These are phyloP conservation scores for Aureobasidium musti DNA, from an alignment of 2,329 filamentous ascomycete genomes.

Conservation along the genomic window DNA sequence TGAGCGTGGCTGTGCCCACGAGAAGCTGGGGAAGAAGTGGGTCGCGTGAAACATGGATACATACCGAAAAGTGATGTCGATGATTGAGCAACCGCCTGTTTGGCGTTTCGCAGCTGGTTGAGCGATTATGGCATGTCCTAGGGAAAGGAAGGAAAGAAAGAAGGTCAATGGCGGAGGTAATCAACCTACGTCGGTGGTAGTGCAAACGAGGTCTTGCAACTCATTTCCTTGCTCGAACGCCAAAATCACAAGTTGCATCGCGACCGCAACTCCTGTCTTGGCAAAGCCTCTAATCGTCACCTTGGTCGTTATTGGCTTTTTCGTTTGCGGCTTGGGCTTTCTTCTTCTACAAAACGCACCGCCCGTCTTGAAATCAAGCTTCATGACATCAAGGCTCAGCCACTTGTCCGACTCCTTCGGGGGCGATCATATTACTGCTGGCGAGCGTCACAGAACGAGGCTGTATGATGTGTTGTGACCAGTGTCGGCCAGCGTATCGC, in stretches of 20 bases:
- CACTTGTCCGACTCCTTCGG: background rate
- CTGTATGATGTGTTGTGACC: background rate
- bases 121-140: background rate
- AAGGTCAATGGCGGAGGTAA: background rate
- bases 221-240: constrained; percentile 25
- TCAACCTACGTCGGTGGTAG: constrained; percentile 17
- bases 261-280: constrained; percentile 14
- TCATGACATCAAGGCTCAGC: constrained; percentile 21
- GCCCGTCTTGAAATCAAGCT: constrained; percentile 12
- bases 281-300: constrained; percentile 18
- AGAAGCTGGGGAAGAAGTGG: constrained; percentile 26
- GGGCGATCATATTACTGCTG: background rate
- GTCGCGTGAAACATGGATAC: constrained; percentile 23
- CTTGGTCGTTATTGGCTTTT: constrained; percentile 18
- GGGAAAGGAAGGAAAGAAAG: background rate
- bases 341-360: background rate
- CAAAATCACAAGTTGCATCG: constrained; percentile 7
- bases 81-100: background rate
- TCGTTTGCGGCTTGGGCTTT: background rate
- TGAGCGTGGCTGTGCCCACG: constrained; percentile 26
- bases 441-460: background rate
- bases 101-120: background rate
- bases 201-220: constrained; percentile 25
- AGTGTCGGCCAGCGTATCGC: background rate
- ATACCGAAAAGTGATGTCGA: constrained; percentile 17